These are phyloP conservation scores for Aciculoconidium aculeatum DNA, from an alignment of 805 yeast species.

Conservation along the genomic window DNA sequence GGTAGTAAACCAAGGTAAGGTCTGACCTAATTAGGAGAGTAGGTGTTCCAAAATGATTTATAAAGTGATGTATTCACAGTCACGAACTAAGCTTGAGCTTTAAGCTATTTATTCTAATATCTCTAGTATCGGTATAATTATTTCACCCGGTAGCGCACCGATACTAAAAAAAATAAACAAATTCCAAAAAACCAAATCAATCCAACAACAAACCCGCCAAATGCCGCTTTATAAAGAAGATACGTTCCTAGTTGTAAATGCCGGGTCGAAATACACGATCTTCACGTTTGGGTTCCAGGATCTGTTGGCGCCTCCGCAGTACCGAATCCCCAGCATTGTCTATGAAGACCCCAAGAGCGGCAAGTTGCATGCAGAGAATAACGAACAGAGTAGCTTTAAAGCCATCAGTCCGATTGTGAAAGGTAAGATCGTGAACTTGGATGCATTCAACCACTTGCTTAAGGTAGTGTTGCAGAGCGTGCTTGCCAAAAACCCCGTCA, in stretches of 20 bases:
- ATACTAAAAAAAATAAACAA: background rate
- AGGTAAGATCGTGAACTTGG: constrained; percentile 61
- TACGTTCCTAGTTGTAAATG: constrained; percentile 54
- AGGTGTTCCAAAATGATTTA: no score
- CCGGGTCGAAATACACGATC: constrained; percentile 71
- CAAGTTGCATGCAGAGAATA: constrained; percentile 32
- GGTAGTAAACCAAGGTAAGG: no score
- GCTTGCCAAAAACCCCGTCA: constrained; percentile 30
- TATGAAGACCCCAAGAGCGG: constrained; percentile 38
- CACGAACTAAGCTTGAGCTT: no score
- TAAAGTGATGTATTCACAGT: no score
- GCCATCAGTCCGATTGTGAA: constrained; percentile 58
- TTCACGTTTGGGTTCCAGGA: constrained; percentile 80
- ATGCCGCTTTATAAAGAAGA: constrained; percentile 45
- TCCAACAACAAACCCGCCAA: constrained; percentile 4
- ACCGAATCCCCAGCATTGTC: constrained; percentile 73
- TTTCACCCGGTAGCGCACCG: background rate
- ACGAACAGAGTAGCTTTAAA: constrained; percentile 14
- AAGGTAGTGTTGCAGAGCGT: constrained; percentile 38
- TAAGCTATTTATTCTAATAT: no score
- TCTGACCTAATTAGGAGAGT: no score
- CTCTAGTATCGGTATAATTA: no score
- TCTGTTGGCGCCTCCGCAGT: constrained; percentile 67
- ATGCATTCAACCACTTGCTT: constrained; percentile 63
- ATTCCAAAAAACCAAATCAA: background rate